Evolutionary conservation across 306 rosid species (phyloP), one percentile per base, ranked within the genome.

Genomic region (Prunus salicina): DNA sequence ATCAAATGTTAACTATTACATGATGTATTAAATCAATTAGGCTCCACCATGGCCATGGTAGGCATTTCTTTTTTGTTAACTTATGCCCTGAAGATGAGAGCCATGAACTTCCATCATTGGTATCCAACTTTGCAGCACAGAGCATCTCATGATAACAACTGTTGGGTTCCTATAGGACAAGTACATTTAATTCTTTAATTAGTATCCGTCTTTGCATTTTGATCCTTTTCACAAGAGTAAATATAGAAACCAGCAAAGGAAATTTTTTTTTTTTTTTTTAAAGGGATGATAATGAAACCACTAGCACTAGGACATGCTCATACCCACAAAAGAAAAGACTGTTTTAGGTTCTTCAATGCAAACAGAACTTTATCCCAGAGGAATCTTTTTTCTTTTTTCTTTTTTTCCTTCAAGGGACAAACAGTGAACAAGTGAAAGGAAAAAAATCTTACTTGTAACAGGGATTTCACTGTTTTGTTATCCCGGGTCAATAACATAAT

Each of bases 51-150:
- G 43, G 9, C 43, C 43, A 38, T 7, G 9, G 3, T 43, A 10
- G 73, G 58, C 60, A 34, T 27, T 41, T 27, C 12, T 6, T 68
- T 62, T 68, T 68, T 18, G 27, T 62, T 57, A 60, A 45, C 45
- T 63, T 60, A 60, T 34, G 76, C 41, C 19, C 24, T 73, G 56
- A 61, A 25, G 9, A 6, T 38, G 43, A 69, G 77, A 60, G 60
- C 77, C 77, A 73, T 60, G 77, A 61, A 71, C 75, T 82, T 65
- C 64, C 68, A 72, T 76, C 64, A 70, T 82, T 78, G 18, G 73
- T 56, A 63, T 78, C 76, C 82, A 78, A 75, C 61, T 75, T 34
- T 65, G 71, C 70, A 47, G 64, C 12, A 50, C 47, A 49, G 69
- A 62, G 69, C 77, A 46, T 73, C 69, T 61, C 51, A 73, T 61